Evolutionary conservation across 108 stramenopile genomes (phyloP), one percentile per base, ranked within the genome.

Genomic region (Pelagomonas calceolata): DNA sequence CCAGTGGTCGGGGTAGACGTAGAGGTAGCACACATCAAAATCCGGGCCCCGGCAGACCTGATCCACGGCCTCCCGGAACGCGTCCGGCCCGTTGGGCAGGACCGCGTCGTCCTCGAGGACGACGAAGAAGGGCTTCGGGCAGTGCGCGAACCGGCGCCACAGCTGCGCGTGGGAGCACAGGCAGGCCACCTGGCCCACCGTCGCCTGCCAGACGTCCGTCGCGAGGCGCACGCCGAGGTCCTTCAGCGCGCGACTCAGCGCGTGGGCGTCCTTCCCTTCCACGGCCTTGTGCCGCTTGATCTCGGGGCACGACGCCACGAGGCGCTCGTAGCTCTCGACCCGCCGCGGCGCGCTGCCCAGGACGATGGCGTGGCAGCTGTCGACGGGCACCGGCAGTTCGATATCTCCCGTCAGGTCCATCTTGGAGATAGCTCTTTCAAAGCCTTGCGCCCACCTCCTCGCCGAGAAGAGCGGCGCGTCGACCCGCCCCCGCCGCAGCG

Each of bases 1-100:
- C 51, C 51, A 60, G 51, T 60, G 51, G 51, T 60, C 51, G 21
- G 51, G 51, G 51, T 60, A 60, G 51, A 60, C 51, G 26, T 60
- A 60, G 51, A 60, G 51, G 51, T 60, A 60, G 51, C 51, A 60
- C 51, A 60, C 21, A 26, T 60, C 51, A 26, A 16, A 60, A 26
- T 4, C 7, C 1, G 3, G 21, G 51, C 26, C 51, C 21, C 21
- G 21, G 51, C 18, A 17, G 51, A 60, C 51, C 21, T 60, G 21
- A 26, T 16, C 51, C 21, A 60, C 51, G 51, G 51, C 51, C 21
- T 3, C 7, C 21, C 51, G 51, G 51, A 60, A 60, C 51, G 51
- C 26, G 51, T 60, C 51, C 21, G 21, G 3, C 21, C 26, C 26
- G 7, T 4, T 12, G 51, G 14, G 14, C 1, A 26, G 4, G 51